Evolutionary conservation across 2,329 filamentous ascomycete genomes (phyloP).

Genomic region (Talaromyces sp.): DNA sequence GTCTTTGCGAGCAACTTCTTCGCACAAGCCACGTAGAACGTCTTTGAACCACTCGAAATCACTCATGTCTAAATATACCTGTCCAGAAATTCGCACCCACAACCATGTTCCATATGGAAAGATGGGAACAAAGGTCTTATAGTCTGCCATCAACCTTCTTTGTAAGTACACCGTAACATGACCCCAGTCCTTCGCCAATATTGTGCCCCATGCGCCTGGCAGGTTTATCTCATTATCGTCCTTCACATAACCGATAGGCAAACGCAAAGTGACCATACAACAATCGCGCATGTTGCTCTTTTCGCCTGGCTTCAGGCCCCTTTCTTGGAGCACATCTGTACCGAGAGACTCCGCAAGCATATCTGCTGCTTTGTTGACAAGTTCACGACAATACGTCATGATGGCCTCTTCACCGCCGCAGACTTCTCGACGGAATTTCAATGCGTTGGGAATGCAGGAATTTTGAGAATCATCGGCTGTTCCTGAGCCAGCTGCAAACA

Average conservation of each 20-base stretch:
- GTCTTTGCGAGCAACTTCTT: conserved; percentile 53
- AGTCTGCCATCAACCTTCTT: conserved; percentile 57
- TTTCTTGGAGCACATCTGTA: conserved; percentile 69
- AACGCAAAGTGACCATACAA: conserved; percentile 70
- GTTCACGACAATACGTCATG: conserved; percentile 60
- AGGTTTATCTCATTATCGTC: not conserved
- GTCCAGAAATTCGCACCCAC: conserved; percentile 76
- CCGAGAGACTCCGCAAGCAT: conserved; percentile 64
- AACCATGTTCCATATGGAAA: conserved; percentile 63
- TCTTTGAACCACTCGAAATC: conserved; percentile 75
- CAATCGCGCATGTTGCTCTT: conserved; percentile 60
- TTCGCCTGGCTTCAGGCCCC: conserved; percentile 31
- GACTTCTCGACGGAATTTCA: conserved; percentile 69
- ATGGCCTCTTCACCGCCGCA: conserved; percentile 76
- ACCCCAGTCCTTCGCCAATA: conserved; percentile 44
- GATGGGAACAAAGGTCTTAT: conserved; percentile 71
- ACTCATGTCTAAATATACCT: conserved; percentile 73
- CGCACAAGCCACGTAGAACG: conserved; percentile 61
- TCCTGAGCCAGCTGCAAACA: conserved; percentile 77
- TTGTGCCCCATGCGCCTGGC: conserved; percentile 13
- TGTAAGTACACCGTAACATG: conserved; percentile 62
- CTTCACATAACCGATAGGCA: conserved; percentile 61
- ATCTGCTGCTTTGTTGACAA: conserved; percentile 67
- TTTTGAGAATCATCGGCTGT: conserved; percentile 75
- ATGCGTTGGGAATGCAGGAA: conserved; percentile 69